Evolutionary conservation across 768 basidiomycete genomes (phyloP), one percentile per base, ranked within the genome.

Genomic region (Boletus patriciae): DNA sequence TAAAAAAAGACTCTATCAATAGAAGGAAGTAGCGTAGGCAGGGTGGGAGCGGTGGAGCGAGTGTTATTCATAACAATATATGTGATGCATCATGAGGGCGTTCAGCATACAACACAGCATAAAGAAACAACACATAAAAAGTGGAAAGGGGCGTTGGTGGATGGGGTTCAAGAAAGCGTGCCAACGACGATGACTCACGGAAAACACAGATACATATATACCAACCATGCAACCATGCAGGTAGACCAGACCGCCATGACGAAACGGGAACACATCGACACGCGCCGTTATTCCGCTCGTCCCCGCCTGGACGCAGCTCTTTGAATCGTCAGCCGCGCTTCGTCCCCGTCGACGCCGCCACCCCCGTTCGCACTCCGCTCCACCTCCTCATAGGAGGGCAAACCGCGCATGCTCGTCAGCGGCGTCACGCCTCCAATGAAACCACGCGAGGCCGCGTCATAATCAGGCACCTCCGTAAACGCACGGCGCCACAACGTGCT

Each of bases 401-500:
- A 67, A 7, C 90, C 92, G 27, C 76, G 78, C 76, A 87, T 78
- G 63, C 88, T 87, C 64, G 80, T 80, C 66, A 94, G 71, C 16
- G 96, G 94, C 11, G 89, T 86, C n/a, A 95, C 87, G 6, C 94
- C 94, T 8, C 94, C 94, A 27, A 95, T 79, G 73, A 95, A 96
- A 7, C 94, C 94, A 15, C 88, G 78, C 58, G 87, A 84, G 3
- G 95, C 92, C 45, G 91, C 80, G 19, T 80, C 80, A 71, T 98
- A 98, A 62, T 90, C 85, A 2, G 96, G 96, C 18, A 97, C 90
- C 76, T 80, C 84, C 61, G 81, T 90, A 64, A 83, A 86, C 46
- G 84, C 83, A 21, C 85, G 79, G 60, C 83, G 83, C 55, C 88
- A 74, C 60, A 83, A 60, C 60, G 71, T 66, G 16, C 68, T 68